A percentile compares a stretch with the other conserved stretches of the same genome.
phyloP scores from a whole-genome alignment of 2,329 filamentous ascomycete species.

The Cladorrhinum sp. region DNA sequence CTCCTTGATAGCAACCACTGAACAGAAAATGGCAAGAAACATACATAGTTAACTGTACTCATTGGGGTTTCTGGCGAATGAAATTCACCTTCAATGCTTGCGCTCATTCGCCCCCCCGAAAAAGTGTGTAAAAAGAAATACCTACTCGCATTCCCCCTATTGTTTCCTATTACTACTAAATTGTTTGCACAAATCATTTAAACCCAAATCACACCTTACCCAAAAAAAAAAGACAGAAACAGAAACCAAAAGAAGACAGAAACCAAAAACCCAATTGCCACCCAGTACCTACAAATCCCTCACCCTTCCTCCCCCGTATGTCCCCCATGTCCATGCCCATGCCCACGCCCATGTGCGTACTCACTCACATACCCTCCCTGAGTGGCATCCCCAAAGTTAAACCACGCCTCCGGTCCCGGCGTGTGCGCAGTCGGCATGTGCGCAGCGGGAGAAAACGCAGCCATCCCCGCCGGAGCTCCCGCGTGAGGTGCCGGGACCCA shows the following conservation, averaged over 20 bases:
- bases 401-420: neutral
- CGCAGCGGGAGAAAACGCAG: neutral
- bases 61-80: no score
- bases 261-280: neutral
- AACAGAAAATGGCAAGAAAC: no score
- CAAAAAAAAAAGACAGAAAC: neutral
- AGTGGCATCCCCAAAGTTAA: neutral
- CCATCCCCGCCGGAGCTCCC: neutral
- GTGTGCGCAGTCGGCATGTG: neutral
- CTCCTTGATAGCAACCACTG: no score
- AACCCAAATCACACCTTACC: neutral
- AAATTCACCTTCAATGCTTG: no score
- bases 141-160: no score
- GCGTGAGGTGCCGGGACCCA: neutral
- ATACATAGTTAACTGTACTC: no score
- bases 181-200: neutral
- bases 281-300: no score
- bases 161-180: neutral
- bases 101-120: no score
- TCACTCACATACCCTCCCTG: neutral
- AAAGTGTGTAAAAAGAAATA: no score
- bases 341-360: neutral
- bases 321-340: neutral
- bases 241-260: no score
- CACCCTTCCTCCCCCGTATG: neutral